A percentile compares a stretch with the other conserved stretches of the same genome.
phyloP scores from a whole-genome alignment of 257 asterid genomes.

The Salvia hispanica region DNA sequence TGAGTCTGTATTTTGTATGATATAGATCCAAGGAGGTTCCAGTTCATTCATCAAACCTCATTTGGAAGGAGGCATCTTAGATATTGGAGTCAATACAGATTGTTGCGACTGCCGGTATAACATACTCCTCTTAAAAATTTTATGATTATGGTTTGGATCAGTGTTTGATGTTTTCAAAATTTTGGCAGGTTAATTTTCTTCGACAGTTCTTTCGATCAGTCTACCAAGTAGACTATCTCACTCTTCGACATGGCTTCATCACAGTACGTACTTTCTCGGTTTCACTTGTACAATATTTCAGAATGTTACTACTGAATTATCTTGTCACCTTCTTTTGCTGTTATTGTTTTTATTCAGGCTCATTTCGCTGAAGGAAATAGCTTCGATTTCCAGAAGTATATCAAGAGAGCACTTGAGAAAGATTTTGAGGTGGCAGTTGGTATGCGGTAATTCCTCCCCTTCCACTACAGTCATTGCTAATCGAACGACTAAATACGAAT shows the following conservation, averaged over 20 bases:
- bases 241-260: slow-evolving; percentile 80
- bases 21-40: slow-evolving; percentile 73
- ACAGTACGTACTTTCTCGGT: slow-evolving; percentile 50
- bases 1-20: neutral
- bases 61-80: slow-evolving; percentile 73
- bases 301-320: neutral
- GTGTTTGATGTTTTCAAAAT: slow-evolving; percentile 3
- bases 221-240: slow-evolving; percentile 61
- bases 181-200: slow-evolving; percentile 61
- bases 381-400: slow-evolving; percentile 65
- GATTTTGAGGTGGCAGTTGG: slow-evolving; percentile 71
- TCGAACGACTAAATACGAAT: neutral
- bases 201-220: slow-evolving; percentile 72
- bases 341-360: slow-evolving; percentile 44
- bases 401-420: slow-evolving; percentile 63
- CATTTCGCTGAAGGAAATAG: slow-evolving; percentile 59
- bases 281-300: neutral
- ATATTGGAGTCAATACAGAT: slow-evolving; percentile 56
- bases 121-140: neutral
- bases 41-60: slow-evolving; percentile 68
- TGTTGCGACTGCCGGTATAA: slow-evolving; percentile 62
- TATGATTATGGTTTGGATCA: neutral
- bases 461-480: neutral
- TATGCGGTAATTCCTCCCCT: slow-evolving; percentile 53
- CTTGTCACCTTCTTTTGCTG: neutral